Base-by-base conservation (phyloP, 441 rosid species). In the Populus hybrid region DNA sequence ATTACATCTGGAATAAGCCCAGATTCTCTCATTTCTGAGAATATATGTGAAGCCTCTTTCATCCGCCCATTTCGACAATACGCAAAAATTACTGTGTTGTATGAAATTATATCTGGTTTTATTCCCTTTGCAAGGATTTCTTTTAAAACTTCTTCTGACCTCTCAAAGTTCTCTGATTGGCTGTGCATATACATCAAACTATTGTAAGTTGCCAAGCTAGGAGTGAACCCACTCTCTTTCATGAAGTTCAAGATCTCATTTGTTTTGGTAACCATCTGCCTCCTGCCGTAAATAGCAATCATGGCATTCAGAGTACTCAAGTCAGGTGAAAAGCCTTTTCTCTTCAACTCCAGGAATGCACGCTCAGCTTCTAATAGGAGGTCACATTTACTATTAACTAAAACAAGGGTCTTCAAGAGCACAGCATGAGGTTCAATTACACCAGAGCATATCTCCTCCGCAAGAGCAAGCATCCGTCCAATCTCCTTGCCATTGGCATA, bases 101-200 rank as follows among this genome's bases (percentile, higher is more conserved):
- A 93, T 1, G 99, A 95, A 78, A 93, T 90, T 73, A 82, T 84
- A 82, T 95, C 98, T 24, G 97, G 97, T 84, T 90, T 92, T 53
- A 92, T 76, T 33, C 97, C 97, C 74, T 89, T 89, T 1, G 82
- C 88, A 77, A 89, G 33, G 75, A 89, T 87, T 77, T 91, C 93
- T 86, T 91, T 84, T 67, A 93, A 83, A 76, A 89, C 68, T 67
- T 89, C 89, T 83, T 95, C 97, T 9, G 98, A 90, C 81, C 85
- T 89, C 36, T 80, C 88, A 31, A 91, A 95, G 73, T 85, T 90
- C 9, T 78, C 89, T 40, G 97, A 92, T 77, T 91, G 90, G 83
- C 97, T 93, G 77, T 92, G 84, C 95, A 91, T 90, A 45, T 91
- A 88, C 98, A 95, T 95, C 86, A 95, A 85, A 83, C 89, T 92